These are phyloP conservation scores for Trichocomaceae sp. DNA, from an alignment of 2,329 filamentous ascomycete genomes.

Conservation along the genomic window DNA sequence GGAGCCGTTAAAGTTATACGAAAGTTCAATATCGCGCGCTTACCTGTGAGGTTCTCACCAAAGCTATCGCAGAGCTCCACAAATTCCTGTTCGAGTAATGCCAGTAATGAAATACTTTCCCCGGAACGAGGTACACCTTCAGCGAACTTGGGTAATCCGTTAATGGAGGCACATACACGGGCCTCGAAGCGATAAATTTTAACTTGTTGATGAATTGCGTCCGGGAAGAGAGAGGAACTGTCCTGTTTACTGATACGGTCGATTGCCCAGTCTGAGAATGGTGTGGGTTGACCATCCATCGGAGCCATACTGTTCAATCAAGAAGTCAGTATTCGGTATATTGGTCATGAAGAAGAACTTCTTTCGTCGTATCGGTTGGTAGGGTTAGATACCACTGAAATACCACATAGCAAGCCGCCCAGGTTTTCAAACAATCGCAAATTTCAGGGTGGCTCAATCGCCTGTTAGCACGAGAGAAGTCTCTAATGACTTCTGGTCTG, in stretches of 20 bases:
- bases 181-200: conserved; percentile 12
- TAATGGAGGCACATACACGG: conserved; percentile 9
- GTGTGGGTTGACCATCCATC: conserved; percentile 3
- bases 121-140: not conserved
- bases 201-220: conserved; percentile 9
- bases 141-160: conserved; percentile 1
- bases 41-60: conserved; percentile 2
- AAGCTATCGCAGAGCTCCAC: not conserved
- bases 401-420: conserved; percentile 19
- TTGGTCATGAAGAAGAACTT: not conserved
- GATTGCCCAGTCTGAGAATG: conserved; percentile 7
- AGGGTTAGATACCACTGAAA: conserved; percentile 10
- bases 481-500: conserved; percentile 17
- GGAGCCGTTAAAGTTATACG: not conserved
- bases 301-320: not conserved
- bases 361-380: not conserved
- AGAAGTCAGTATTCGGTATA: not conserved
- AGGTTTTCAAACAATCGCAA: conserved; percentile 15
- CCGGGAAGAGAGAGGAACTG: not conserved
- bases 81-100: conserved; percentile 9
- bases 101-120: conserved; percentile 5
- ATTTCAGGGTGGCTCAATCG: conserved; percentile 12
- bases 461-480: conserved; percentile 14
- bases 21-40: not conserved
- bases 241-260: conserved; percentile 3